Evolutionary conservation across 2,329 filamentous ascomycete genomes (phyloP).

Genomic region (Scolecobasidium constrictum): DNA sequence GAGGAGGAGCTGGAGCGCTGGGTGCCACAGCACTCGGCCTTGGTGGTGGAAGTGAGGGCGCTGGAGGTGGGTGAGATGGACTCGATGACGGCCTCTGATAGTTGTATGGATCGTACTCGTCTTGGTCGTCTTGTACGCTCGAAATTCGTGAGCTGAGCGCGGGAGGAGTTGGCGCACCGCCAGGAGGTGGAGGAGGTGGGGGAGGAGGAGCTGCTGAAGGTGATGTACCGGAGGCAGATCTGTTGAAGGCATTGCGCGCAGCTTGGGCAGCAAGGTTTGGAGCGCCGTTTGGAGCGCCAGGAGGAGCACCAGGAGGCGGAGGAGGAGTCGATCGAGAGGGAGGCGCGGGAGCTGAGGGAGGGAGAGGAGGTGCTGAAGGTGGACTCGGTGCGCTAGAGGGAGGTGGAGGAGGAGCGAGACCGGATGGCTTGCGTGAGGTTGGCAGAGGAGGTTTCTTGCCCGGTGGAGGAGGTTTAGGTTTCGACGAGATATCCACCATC

Average conservation of each 20-base stretch:
- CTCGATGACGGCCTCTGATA: slow-evolving; percentile 22
- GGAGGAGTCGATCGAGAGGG: slow-evolving; percentile 23
- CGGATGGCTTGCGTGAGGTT: slow-evolving; percentile 46
- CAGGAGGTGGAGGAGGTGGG: slow-evolving; percentile 21
- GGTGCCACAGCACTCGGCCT: slow-evolving; percentile 22
- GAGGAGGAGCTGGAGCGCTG: slow-evolving; percentile 12
- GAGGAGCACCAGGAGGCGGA: slow-evolving; percentile 36
- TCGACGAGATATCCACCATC: slow-evolving; percentile 38
- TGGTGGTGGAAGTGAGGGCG: slow-evolving; percentile 30
- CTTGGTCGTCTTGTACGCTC: slow-evolving; percentile 22
- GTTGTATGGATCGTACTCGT: slow-evolving; percentile 24
- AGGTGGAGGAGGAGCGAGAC: slow-evolving; percentile 25
- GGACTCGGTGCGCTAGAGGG: slow-evolving; percentile 29
- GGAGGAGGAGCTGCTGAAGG: slow-evolving; percentile 29
- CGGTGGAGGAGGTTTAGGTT: slow-evolving; percentile 57
- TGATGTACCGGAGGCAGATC: slow-evolving; percentile 23
- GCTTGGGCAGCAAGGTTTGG: slow-evolving; percentile 44
- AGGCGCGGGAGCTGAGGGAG: slow-evolving; percentile 21
- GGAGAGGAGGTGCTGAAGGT: slow-evolving; percentile 30
- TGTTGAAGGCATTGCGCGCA: slow-evolving; percentile 46
- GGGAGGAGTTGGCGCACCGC: slow-evolving; percentile 13
- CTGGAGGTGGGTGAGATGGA: slow-evolving; percentile 12
- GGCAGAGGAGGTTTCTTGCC: slow-evolving; percentile 60
- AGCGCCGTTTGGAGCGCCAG: slow-evolving; percentile 23
- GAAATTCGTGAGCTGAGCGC: slow-evolving; percentile 11